These are phyloP conservation scores for Sistotremastrum niveocremeum DNA, from an alignment of 768 basidiomycete genomes.

Conservation along the genomic window DNA sequence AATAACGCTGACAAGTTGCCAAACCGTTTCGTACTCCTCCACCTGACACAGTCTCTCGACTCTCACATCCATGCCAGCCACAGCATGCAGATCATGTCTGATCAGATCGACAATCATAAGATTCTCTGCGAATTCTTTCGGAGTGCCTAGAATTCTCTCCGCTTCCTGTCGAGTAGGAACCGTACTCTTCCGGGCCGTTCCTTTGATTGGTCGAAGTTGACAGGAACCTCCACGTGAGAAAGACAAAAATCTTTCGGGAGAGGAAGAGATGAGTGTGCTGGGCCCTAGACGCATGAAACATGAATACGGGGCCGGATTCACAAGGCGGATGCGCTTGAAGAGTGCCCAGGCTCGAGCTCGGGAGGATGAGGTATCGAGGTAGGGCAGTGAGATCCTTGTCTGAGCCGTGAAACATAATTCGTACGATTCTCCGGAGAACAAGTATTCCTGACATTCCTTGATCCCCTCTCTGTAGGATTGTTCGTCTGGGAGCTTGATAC, in stretches of 20 bases:
- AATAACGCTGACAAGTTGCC: constrained; percentile 91
- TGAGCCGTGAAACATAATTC: constrained; percentile 82
- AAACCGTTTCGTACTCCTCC: constrained; percentile 89
- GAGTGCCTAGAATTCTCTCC: constrained; percentile 50
- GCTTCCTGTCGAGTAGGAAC: constrained; percentile 49
- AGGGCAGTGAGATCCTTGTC: constrained; percentile 41
- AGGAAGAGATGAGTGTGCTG: constrained; percentile 69
- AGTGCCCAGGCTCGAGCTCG: constrained; percentile 39
- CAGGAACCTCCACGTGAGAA: constrained; percentile 58
- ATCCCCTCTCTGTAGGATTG: constrained; percentile 55
- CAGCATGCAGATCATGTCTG: constrained; percentile 78
- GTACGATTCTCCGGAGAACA: constrained; percentile 81
- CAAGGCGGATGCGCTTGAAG: constrained; percentile 53
- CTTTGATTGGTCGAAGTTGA: constrained; percentile 91
- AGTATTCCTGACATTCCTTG: constrained; percentile 51
- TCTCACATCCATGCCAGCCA: constrained; percentile 67
- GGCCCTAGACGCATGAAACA: constrained; percentile 69
- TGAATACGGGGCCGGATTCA: constrained; percentile 84
- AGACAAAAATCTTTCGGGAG: constrained; percentile 85
- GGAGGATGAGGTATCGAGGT: constrained; percentile 9
- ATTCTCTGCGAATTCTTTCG: constrained; percentile 92
- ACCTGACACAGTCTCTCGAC: constrained; percentile 79
- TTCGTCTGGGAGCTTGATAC: constrained; percentile 42
- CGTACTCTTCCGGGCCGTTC: constrained; percentile 66
- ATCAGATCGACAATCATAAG: constrained; percentile 98